phyloP scores from a whole-genome alignment of 106 monocot species.

The Acorus calamus region DNA sequence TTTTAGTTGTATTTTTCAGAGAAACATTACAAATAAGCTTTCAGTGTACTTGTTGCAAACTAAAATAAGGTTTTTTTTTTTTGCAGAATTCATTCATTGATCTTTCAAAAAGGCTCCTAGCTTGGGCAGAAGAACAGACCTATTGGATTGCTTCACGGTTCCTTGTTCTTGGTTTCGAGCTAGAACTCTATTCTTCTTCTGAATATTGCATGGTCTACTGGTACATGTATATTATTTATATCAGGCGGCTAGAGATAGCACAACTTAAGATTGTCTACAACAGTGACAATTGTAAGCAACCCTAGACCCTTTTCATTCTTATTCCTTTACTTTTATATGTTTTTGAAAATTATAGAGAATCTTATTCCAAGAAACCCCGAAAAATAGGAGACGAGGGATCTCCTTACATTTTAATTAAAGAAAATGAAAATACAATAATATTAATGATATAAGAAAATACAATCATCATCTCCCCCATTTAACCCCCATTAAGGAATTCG shows the following conservation, averaged over 20 bases:
- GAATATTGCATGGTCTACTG: constrained; percentile 99
- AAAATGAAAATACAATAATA: no score
- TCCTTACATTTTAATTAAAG: no score
- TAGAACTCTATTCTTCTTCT: constrained; percentile 71
- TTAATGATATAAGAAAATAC: no score
- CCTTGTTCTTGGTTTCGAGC: constrained; percentile 78
- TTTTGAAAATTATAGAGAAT: no score
- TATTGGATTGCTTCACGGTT: constrained; percentile 96
- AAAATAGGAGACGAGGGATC: no score
- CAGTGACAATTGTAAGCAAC: constrained; percentile 29
- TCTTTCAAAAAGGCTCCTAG: constrained; percentile 55
- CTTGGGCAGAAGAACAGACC: constrained; percentile 77
- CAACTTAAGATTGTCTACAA: constrained; percentile 37
- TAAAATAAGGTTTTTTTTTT: constrained; percentile 3
- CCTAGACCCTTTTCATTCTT: not conserved
- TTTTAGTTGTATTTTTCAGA: not conserved
- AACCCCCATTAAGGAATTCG: no score
- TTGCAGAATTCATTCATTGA: constrained; percentile 48
- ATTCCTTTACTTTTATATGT: no score
- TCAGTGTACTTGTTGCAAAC: not conserved
- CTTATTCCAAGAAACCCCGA: no score
- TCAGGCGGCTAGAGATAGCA: constrained; percentile 65
- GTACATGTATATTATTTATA: constrained; percentile 76
- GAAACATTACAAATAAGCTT: not conserved
- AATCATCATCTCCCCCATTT: no score